phyloP scores from a whole-genome alignment of 2,329 filamentous ascomycete genomes.

The Cladosporium colombiae region DNA sequence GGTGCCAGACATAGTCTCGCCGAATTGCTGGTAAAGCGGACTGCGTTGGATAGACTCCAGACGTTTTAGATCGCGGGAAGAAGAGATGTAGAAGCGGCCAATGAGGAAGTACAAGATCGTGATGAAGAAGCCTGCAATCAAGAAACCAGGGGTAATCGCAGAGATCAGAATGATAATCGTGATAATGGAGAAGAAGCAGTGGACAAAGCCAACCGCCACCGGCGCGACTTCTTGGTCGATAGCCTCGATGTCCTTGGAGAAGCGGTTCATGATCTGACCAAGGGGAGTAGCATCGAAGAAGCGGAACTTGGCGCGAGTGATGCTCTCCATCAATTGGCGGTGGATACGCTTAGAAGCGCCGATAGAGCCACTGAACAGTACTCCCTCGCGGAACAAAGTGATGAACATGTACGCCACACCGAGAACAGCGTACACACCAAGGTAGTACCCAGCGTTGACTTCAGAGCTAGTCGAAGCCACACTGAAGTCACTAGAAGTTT shows the following conservation, averaged over 20 bases:
- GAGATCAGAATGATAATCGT: conserved; percentile 89
- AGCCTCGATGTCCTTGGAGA: conserved; percentile 95
- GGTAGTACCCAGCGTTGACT: conserved; percentile 82
- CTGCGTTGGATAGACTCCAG: conserved; percentile 92
- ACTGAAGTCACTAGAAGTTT: background rate
- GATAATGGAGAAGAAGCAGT: conserved; percentile 68
- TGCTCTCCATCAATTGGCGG: conserved; percentile 70
- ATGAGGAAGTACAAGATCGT: conserved; percentile 78
- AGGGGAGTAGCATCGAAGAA: conserved; percentile 97
- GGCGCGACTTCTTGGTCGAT: conserved; percentile 95
- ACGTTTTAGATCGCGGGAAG: conserved; percentile 93
- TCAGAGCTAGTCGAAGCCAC: conserved; percentile 38
- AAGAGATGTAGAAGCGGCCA: conserved; percentile 82
- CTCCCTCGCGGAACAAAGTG: conserved; percentile 78
- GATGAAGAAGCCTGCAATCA: conserved; percentile 85
- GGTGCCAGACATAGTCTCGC: conserved; percentile 90
- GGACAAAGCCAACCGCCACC: conserved; percentile 75
- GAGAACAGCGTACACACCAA: conserved; percentile 78
- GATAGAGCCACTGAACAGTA: conserved; percentile 90
- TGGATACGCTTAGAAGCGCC: conserved; percentile 86
- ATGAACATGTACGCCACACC: conserved; percentile 76
- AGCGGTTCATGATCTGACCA: conserved; percentile 96
- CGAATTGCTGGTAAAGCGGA: conserved; percentile 96
- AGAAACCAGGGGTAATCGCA: conserved; percentile 83
- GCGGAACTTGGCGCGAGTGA: conserved; percentile 89